These are phyloP conservation scores for Linum trigynum DNA, from an alignment of 345 rosid genomes.

Conservation along the genomic window DNA sequence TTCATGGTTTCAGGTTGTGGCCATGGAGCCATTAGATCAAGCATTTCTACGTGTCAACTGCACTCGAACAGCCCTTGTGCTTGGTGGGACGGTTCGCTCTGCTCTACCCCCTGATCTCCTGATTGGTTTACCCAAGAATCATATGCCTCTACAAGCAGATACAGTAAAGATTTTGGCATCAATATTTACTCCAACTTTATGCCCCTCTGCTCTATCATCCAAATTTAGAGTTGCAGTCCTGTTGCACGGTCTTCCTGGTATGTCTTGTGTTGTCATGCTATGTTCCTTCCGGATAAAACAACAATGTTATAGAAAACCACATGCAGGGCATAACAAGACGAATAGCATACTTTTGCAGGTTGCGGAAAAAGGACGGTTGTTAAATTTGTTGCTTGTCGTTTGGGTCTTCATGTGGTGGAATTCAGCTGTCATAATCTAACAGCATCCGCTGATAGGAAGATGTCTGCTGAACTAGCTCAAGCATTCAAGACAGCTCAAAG, in stretches of 20 bases:
- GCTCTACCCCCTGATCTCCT: constrained; percentile 70
- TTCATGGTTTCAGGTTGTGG: constrained; percentile 56
- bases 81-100: constrained; percentile 74
- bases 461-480: constrained; percentile 65
- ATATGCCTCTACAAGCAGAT: constrained; percentile 55
- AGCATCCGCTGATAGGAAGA: constrained; percentile 67
- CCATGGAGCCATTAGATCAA: constrained; percentile 87
- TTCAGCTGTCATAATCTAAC: constrained; percentile 73
- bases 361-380: constrained; percentile 89
- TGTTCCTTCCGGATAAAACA: constrained; percentile 9
- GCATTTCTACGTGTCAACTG: constrained; percentile 58
- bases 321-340: neutral
- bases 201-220: constrained; percentile 70
- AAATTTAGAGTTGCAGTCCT: constrained; percentile 88
- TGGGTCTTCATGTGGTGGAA: constrained; percentile 91
- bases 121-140: constrained; percentile 36
- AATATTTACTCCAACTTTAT: constrained; percentile 68
- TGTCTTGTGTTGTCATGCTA: constrained; percentile 11
- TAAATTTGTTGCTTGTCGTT: constrained; percentile 55
- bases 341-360: constrained; percentile 35
- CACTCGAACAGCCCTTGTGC: constrained; percentile 83
- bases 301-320: neutral
- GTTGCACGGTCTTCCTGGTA: constrained; percentile 66
- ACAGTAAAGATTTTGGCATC: constrained; percentile 61
- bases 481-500: constrained; percentile 79